phyloP scores from a whole-genome alignment of 371 early-diverging fungal species.

The Amoeboaphelidium protococcarum region DNA sequence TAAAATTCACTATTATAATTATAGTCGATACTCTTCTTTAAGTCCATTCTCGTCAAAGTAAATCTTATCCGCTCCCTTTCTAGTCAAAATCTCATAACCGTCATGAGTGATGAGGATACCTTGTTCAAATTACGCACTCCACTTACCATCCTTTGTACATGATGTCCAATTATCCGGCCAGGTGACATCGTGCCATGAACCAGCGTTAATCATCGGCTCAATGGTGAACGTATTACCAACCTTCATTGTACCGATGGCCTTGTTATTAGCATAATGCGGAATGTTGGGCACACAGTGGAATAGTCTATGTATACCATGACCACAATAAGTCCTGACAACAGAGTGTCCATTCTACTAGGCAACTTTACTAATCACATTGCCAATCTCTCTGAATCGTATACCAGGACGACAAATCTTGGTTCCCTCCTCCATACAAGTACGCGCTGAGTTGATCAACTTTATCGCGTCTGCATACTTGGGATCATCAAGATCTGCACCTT shows the following conservation, averaged over 20 bases:
- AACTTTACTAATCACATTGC: constrained; percentile 57
- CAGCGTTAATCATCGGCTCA: constrained; percentile 89
- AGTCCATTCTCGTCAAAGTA: no score
- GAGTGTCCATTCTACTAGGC: constrained; percentile 55
- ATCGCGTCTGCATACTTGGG: no score
- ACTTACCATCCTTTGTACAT: constrained; percentile 69
- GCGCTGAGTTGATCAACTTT: constrained; percentile 40
- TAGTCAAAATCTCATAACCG: constrained; percentile 70
- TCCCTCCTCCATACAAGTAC: constrained; percentile 58
- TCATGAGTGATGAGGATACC: constrained; percentile 74
- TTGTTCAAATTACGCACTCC: constrained; percentile 98
- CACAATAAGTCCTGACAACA: constrained; percentile 73
- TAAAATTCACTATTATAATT: neutral
- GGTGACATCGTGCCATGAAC: constrained; percentile 32
- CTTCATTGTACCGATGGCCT: constrained; percentile 74
- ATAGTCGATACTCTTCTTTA: no score
- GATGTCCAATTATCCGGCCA: constrained; percentile 84
- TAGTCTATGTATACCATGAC: constrained; percentile 62
- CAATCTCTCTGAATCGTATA: constrained; percentile 61
- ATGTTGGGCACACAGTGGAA: constrained; percentile 33
- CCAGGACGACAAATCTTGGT: constrained; percentile 77
- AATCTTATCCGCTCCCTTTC: no score
- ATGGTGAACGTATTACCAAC: constrained; percentile 67
- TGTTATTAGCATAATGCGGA: constrained; percentile 79
- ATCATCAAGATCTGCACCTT: constrained; percentile 53